A percentile compares a stretch with the other conserved stretches of the same genome.
These are phyloP conservation scores for Annulohypoxylon truncatum DNA, from an alignment of 2,329 filamentous ascomycete species.

Conservation along the genomic window DNA sequence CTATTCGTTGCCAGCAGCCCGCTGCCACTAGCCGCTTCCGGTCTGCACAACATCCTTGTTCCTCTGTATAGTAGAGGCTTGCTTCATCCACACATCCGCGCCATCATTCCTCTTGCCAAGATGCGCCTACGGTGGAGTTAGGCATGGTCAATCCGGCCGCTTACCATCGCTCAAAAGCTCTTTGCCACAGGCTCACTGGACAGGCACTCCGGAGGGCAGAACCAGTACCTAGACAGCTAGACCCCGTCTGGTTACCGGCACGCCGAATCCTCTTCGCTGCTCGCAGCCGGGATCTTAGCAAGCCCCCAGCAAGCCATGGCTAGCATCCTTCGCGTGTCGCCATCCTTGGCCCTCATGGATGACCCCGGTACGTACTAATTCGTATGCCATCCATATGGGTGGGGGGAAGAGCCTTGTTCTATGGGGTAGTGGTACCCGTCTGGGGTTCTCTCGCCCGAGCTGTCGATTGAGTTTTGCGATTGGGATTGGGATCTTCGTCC, in stretches of 20 bases:
- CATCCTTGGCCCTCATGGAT: conserved; percentile 31
- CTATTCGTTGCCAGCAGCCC: conserved; percentile 6
- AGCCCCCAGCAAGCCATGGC: conserved; percentile 2
- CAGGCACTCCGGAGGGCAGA: conserved; percentile 8
- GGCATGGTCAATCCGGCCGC: conserved; percentile 34
- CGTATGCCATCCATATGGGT: conserved; percentile 27
- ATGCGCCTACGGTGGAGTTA: conserved; percentile 20
- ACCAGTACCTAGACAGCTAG: too few species aligned
- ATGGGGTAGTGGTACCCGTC: conserved; percentile 26
- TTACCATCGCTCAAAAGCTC: conserved; percentile 25
- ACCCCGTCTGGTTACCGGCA: conserved; percentile 32
- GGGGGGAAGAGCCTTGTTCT: conserved; percentile 22
- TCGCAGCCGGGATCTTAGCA: background rate
- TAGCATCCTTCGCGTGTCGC: conserved; percentile 32
- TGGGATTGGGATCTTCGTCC: conserved; percentile 33
- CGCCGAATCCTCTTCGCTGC: conserved; percentile 17
- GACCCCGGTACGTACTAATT: conserved; percentile 31
- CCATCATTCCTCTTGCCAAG: conserved; percentile 30
- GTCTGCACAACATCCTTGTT: conserved; percentile 34
- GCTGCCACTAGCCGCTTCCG: conserved; percentile 35
- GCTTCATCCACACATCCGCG: conserved; percentile 16
- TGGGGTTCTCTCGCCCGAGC: conserved; percentile 32
- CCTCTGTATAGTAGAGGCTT: conserved; percentile 15
- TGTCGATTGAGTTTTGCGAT: conserved; percentile 21
- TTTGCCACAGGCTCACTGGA: conserved; percentile 23